Evolutionary conservation across 2,329 filamentous ascomycete species (phyloP).

Genomic region (Cordyceps cateniannulata): DNA sequence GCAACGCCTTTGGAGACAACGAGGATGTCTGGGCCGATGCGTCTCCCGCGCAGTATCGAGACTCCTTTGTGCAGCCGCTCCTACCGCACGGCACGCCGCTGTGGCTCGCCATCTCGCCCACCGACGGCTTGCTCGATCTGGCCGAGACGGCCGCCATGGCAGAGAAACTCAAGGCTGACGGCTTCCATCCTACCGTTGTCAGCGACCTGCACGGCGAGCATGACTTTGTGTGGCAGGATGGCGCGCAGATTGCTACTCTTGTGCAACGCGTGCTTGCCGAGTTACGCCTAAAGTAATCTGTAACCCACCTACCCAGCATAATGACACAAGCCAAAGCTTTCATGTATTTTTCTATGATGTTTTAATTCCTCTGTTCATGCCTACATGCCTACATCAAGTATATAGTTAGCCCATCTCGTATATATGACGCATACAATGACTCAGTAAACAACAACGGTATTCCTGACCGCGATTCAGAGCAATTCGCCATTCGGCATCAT

Average conservation of each 20-base stretch:
- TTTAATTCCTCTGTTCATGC: background rate
- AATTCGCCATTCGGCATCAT: too few species aligned
- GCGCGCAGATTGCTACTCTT: conserved; percentile 46
- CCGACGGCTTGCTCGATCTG: conserved; percentile 46
- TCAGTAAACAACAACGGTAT: background rate
- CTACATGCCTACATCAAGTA: too few species aligned
- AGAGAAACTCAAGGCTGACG: conserved; percentile 34
- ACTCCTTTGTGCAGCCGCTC: conserved; percentile 29
- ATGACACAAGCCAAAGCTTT: background rate
- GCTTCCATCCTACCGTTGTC: conserved; percentile 25
- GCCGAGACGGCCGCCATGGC: conserved; percentile 54
- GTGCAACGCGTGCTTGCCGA: conserved; percentile 25
- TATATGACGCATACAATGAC: background rate
- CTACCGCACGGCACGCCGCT: conserved; percentile 30
- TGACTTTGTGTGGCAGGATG: conserved; percentile 57
- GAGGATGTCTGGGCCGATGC: conserved; percentile 43
- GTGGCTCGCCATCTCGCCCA: conserved; percentile 38
- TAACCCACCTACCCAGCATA: background rate
- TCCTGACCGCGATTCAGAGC: too few species aligned
- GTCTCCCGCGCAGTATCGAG: conserved; percentile 44
- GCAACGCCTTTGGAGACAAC: conserved; percentile 53
- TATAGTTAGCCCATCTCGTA: background rate
- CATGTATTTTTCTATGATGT: background rate
- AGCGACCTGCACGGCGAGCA: conserved; percentile 51
- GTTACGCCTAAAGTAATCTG: background rate